A percentile compares a stretch with the other conserved stretches of the same genome.
Conservation (phyloP, 768 basidiomycete genomes). For the Kwoniella botswanensis region DNA sequence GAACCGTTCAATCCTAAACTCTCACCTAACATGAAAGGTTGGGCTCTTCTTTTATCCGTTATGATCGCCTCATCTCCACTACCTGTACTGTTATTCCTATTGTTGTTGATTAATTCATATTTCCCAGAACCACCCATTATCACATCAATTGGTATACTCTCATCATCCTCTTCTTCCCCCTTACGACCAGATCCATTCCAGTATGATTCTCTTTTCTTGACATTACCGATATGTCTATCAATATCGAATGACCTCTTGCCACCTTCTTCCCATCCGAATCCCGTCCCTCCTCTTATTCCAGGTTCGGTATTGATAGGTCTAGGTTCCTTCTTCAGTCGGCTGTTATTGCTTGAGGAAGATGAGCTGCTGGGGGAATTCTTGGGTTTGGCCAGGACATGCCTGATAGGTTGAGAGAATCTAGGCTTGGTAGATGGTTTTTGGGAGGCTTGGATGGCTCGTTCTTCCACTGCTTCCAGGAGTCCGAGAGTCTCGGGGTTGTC, state of each 20-base stretch:
- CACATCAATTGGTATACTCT: slow-evolving; percentile 22
- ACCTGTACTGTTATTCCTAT: background rate
- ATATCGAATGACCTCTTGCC: slow-evolving; percentile 43
- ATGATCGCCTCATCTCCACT: slow-evolving; percentile 20
- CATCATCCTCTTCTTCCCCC: slow-evolving; percentile 20
- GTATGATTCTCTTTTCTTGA: slow-evolving; percentile 35
- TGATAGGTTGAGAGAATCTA: slow-evolving; percentile 22
- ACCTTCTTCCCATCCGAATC: slow-evolving; percentile 49
- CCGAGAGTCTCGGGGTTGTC: slow-evolving; percentile 34
- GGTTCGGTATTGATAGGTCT: slow-evolving; percentile 47
- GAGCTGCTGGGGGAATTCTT: slow-evolving; percentile 19
- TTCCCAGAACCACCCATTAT: slow-evolving; percentile 22
- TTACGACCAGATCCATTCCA: slow-evolving; percentile 15
- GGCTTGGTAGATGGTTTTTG: slow-evolving; percentile 23
- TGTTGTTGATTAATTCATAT: slow-evolving; percentile 13
- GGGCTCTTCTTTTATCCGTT: slow-evolving; percentile 22
- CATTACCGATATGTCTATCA: slow-evolving; percentile 35
- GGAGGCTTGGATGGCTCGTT: slow-evolving; percentile 29
- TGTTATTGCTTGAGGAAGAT: slow-evolving; percentile 4
- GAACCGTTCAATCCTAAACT: slow-evolving; percentile 15
- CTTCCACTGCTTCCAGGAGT: slow-evolving; percentile 33
- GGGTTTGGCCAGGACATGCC: slow-evolving; percentile 44
- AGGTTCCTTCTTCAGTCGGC: slow-evolving; percentile 27
- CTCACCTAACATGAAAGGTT: slow-evolving; percentile 19
- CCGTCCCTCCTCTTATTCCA: slow-evolving; percentile 21